phyloP scores from a whole-genome alignment of 495 filamentous ascomycete genomes.

The Hyaloscypha finlandica region DNA sequence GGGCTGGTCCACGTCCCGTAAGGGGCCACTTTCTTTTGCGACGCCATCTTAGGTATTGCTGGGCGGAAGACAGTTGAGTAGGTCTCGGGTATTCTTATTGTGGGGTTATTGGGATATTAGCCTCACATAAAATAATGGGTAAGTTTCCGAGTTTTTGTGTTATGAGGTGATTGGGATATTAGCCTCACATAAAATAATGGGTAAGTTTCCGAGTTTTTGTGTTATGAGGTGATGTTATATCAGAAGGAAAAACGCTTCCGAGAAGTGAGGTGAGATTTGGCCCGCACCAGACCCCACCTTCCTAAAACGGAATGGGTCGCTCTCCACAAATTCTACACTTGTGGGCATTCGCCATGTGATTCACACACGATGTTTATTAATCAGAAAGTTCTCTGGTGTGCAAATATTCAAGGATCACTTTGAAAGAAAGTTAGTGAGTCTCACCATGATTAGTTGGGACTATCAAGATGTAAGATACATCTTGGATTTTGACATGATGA shows the following conservation, averaged over 20 bases:
- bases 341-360: background rate
- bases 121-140: background rate
- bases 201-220: background rate
- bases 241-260: too few species aligned
- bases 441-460: too few species aligned
- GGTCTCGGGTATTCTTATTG: background rate
- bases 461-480: too few species aligned
- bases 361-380: background rate
- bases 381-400: background rate
- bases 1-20: constrained; percentile 50
- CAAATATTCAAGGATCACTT: too few species aligned
- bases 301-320: background rate
- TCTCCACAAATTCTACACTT: background rate
- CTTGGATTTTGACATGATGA: too few species aligned
- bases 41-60: background rate
- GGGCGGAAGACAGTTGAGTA: background rate
- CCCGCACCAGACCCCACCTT: background rate
- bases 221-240: background rate
- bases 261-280: background rate
- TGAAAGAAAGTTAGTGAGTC: too few species aligned
- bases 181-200: background rate
- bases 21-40: constrained; percentile 27
- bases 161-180: background rate
- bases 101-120: background rate
- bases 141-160: background rate